These are phyloP conservation scores for Nakaseomyces nivariensis DNA, from an alignment of 1,139 yeast species.

Conservation along the genomic window DNA sequence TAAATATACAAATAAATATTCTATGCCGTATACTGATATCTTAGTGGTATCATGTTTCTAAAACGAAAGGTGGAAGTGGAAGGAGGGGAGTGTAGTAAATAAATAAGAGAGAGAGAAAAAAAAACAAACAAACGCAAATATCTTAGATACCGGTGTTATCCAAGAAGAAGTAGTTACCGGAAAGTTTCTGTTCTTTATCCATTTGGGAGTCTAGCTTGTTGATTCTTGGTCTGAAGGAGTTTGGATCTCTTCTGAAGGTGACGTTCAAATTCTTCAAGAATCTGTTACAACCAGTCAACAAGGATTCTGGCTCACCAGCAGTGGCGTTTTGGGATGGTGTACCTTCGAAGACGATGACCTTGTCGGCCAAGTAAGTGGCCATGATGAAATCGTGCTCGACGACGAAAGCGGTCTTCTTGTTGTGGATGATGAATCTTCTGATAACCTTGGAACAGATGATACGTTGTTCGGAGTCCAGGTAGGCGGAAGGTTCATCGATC, in stretches of 20 bases:
- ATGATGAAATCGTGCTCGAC: conserved; percentile 99
- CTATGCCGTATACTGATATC: no score
- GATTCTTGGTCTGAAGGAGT: conserved; percentile 95
- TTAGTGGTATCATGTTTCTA: no score
- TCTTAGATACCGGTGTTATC: conserved; percentile 44
- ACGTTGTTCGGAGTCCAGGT: conserved; percentile 98
- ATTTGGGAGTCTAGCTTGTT: conserved; percentile 95
- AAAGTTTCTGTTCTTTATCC: conserved; percentile 91
- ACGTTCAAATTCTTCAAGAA: conserved; percentile 95
- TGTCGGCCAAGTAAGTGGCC: conserved; percentile 98
- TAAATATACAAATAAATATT: no score
- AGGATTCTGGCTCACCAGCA: conserved; percentile 83
- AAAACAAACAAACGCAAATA: background rate
- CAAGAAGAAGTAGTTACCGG: conserved; percentile 92
- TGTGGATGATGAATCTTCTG: conserved; percentile 89
- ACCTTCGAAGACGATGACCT: conserved; percentile 97
- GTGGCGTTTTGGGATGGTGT: conserved; percentile 71
- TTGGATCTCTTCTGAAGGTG: conserved; percentile 98
- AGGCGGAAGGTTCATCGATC: conserved; percentile 97
- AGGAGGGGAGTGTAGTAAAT: no score
- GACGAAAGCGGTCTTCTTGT: conserved; percentile 94
- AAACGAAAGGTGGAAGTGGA: no score
- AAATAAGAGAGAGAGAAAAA: no score
- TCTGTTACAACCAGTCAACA: conserved; percentile 92
- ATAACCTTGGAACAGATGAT: conserved; percentile 96